Evolutionary conservation across 768 basidiomycete species (phyloP).

Genomic region (Ephemerocybe angulata): DNA sequence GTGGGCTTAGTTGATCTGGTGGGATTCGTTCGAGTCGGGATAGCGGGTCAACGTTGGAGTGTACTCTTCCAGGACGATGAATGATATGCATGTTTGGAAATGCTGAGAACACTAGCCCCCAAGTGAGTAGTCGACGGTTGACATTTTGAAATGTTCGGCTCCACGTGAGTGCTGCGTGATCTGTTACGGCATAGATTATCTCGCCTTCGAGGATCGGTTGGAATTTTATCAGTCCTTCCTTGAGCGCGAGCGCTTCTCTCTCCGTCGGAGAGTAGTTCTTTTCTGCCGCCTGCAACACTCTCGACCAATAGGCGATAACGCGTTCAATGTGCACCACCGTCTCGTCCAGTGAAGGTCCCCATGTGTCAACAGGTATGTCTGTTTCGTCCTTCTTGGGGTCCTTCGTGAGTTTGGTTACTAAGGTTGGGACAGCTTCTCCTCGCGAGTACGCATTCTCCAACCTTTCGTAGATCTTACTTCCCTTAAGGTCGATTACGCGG

Average conservation of each 20-base stretch:
- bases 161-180: constrained; percentile 35
- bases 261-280: constrained; percentile 36
- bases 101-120: constrained; percentile 34
- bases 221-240: constrained; percentile 36
- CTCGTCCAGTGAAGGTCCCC: constrained; percentile 25
- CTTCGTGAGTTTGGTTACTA: constrained; percentile 18
- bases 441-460: constrained; percentile 18
- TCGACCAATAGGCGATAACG: too few species aligned
- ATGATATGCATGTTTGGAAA: constrained; percentile 34
- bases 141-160: constrained; percentile 34
- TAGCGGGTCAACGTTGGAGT: constrained; percentile 39
- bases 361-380: constrained; percentile 18
- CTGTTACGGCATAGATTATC: constrained; percentile 24
- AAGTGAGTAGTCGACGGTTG: constrained; percentile 32
- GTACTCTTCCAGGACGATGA: constrained; percentile 34
- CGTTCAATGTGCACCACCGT: constrained; percentile 28
- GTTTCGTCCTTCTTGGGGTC: constrained; percentile 18
- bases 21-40: constrained; percentile 25
- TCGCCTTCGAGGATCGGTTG: constrained; percentile 35
- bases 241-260: constrained; percentile 34
- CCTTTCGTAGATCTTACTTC: constrained; percentile 24
- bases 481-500: constrained; percentile 20
- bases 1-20: constrained; percentile 18
- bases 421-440: constrained; percentile 17
- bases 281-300: constrained; percentile 29